Evolutionary conservation across 257 asterid species (phyloP).

Genomic region (Ilex aquifolium): DNA sequence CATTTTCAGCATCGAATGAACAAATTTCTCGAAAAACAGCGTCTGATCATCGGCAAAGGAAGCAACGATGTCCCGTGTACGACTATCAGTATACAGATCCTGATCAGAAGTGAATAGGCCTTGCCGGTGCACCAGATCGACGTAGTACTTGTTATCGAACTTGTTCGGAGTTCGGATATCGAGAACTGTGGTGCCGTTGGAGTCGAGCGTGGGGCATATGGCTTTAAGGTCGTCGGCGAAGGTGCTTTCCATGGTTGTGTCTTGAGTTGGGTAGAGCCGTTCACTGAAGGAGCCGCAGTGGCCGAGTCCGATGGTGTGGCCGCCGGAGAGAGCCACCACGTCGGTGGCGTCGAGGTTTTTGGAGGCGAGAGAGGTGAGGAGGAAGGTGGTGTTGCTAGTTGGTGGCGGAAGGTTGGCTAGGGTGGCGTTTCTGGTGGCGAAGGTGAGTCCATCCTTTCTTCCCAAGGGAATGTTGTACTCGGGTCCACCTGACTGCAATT

Average conservation of each 20-base stretch:
- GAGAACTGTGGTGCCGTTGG: conserved; percentile 40
- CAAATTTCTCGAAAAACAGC: conserved; percentile 43
- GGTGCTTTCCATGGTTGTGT: conserved; percentile 48
- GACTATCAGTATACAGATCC: conserved; percentile 51
- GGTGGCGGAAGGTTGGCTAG: conserved; percentile 60
- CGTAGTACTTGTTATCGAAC: conserved; percentile 63
- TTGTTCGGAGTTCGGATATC: conserved; percentile 48
- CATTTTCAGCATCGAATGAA: conserved; percentile 50
- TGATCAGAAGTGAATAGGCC: conserved; percentile 76
- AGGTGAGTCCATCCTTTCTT: conserved; percentile 45
- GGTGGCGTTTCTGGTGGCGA: conserved; percentile 37
- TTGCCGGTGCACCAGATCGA: conserved; percentile 61
- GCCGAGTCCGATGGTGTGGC: conserved; percentile 70
- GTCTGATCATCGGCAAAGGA: conserved; percentile 44
- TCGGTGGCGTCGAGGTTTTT: conserved; percentile 48
- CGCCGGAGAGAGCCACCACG: conserved; percentile 73
- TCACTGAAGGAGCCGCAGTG: conserved; percentile 50
- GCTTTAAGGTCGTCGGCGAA: conserved; percentile 39
- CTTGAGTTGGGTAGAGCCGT: conserved; percentile 71
- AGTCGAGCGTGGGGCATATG: conserved; percentile 39
- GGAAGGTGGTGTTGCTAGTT: conserved; percentile 36
- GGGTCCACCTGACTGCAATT: conserved; percentile 58
- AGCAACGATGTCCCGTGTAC: conserved; percentile 46
- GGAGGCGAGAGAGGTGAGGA: conserved; percentile 38
- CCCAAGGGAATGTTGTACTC: conserved; percentile 56